phyloP scores from a whole-genome alignment of 2,329 filamentous ascomycete species.

The Fusarium sp. region DNA sequence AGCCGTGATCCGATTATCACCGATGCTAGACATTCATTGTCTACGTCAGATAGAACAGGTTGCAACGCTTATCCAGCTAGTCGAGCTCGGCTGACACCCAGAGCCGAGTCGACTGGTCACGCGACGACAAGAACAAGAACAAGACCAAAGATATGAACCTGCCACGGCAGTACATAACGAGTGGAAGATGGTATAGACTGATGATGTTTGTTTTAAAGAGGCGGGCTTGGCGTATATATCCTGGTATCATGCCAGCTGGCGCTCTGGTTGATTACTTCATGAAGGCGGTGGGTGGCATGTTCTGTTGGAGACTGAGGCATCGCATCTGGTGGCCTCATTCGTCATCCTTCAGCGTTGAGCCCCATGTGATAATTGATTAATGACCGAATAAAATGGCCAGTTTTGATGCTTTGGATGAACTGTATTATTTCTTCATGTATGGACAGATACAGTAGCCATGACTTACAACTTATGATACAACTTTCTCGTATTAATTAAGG shows the following conservation, averaged over 20 bases:
- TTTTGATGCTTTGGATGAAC: background rate
- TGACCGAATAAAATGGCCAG: conserved; percentile 40
- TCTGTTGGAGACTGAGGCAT: conserved; percentile 38
- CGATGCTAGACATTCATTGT: conserved; percentile 14
- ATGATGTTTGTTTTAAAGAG: conserved; percentile 43
- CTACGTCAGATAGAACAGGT: conserved; percentile 17
- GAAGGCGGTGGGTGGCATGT: conserved; percentile 36
- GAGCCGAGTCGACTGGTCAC: conserved; percentile 34
- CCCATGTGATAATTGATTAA: conserved; percentile 48
- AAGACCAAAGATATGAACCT: conserved; percentile 30
- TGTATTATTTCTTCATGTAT: background rate
- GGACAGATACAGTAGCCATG: background rate
- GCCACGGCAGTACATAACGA: conserved; percentile 42
- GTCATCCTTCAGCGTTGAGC: conserved; percentile 31
- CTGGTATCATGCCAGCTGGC: conserved; percentile 47
- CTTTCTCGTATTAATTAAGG: background rate
- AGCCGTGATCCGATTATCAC: conserved; percentile 26
- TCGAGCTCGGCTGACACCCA: conserved; percentile 29
- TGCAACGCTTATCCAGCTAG: conserved; percentile 17
- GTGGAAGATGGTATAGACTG: conserved; percentile 44
- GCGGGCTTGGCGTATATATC: conserved; percentile 47
- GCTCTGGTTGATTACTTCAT: conserved; percentile 48
- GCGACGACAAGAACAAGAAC: conserved; percentile 24
- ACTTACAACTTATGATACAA: conserved; percentile 1
- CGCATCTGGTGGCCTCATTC: conserved; percentile 18